Evolutionary conservation across 164 flowering plant genomes (phyloP), one percentile per base, ranked within the genome.

Genomic region (Aristolochia contorta): DNA sequence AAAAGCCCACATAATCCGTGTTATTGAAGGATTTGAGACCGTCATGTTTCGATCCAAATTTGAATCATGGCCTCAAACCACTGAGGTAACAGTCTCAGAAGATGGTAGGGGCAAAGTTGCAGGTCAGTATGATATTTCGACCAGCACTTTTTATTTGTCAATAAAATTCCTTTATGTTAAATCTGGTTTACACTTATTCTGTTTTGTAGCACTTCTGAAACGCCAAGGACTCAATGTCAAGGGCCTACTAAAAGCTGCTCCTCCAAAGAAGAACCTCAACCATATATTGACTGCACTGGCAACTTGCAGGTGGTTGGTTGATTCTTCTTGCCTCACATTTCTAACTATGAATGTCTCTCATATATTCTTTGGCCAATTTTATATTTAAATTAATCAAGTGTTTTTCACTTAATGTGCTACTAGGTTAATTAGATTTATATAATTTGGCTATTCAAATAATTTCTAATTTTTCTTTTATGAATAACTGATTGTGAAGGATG

Each of bases 61-160:
- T 72, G 82, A 80, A 62, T 75, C 83, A 23, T 94, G 99, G 99
- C 94, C 99, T 59, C 78, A 82, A 63, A 71, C 81, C 45, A 71
- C 73, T 68, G 74, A 79, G 67, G 93, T 83, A 22, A 59, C 87
- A 56, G 91, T 84, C 12, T 75, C 99, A 43, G 97, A 91, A 77
- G 96, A 89, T 79, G 96, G 97, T 56, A 78, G 96, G 78, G 93
- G 99, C 74, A 91, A 87, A 77, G 97, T 94, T 66, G 99, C 99
- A 67, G 97, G 99, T 94, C 25, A 74, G 89, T 73, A n/a, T 53
- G 33, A 1, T 57, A 57, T 10, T 37, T 37, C 43, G 10, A 37
- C 43, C 12, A 10, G 43, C 43, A 37, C 43, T 37, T 4, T 37
- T 37, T 37, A 3, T 8, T 37, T 37, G 3, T 37, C 10, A 37